Percentiles rank a stretch among this genome's conserved stretches.
These are phyloP conservation scores for Pseudopediastrum boryanum DNA, from an alignment of 139 green algal species.

Conservation along the genomic window DNA sequence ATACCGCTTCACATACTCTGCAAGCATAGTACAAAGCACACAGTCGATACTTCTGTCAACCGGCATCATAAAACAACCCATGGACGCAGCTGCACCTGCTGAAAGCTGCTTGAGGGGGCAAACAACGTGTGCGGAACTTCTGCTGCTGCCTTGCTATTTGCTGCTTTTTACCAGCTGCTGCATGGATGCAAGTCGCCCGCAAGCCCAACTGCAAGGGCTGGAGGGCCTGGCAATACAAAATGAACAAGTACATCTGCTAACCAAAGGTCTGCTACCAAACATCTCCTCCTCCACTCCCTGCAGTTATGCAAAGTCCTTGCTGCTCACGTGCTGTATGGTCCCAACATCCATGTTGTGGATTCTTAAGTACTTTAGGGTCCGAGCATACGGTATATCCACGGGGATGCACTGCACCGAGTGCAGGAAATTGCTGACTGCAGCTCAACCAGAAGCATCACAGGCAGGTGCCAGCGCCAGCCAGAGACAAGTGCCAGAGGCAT, in stretches of 20 bases:
- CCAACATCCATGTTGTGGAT: not conserved
- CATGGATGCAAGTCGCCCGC: not conserved
- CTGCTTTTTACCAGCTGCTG: not conserved
- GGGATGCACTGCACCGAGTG: not conserved
- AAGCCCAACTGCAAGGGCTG: too few species aligned
- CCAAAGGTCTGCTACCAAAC: too few species aligned
- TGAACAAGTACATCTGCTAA: too few species aligned
- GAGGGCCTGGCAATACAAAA: too few species aligned
- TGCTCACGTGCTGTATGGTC: not conserved
- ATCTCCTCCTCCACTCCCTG: too few species aligned
- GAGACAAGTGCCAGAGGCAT: too few species aligned
- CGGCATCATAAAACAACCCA: not conserved
- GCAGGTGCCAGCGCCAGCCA: not conserved
- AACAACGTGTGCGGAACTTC: not conserved
- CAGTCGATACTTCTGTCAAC: not conserved
- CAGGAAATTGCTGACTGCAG: not conserved
- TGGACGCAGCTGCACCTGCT: not conserved
- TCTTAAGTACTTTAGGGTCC: not conserved
- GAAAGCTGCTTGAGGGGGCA: not conserved
- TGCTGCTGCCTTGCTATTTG: not conserved
- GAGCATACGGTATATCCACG: not conserved
- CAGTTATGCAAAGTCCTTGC: not conserved
- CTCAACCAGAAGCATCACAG: not conserved
- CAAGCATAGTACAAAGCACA: not conserved
- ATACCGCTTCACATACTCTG: conserved; percentile 83